phyloP scores from a whole-genome alignment of 148 eudicot species.

The Vaccinium vitisidaea region DNA sequence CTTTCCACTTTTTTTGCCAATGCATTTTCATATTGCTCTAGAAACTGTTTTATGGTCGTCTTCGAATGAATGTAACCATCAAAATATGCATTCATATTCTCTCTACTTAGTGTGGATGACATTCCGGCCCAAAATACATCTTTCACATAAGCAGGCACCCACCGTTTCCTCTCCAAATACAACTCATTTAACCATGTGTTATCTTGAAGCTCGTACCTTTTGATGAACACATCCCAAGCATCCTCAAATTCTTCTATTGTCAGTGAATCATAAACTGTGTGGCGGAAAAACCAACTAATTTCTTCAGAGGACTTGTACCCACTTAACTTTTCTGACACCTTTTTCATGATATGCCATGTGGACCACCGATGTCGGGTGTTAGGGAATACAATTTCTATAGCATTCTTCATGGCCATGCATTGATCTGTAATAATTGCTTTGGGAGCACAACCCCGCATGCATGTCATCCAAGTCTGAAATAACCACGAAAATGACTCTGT shows the following conservation, averaged over 20 bases:
- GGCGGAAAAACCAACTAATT: not conserved
- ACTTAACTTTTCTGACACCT: not conserved
- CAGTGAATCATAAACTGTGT: not conserved
- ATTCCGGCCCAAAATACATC: not conserved
- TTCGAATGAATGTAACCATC: too few relatives aligned
- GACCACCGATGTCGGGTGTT: not conserved
- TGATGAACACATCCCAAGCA: not conserved
- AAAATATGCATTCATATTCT: too few relatives aligned
- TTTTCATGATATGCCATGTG: not conserved
- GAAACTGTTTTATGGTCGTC: too few relatives aligned
- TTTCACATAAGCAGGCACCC: not conserved
- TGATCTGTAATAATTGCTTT: not conserved
- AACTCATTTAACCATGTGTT: not conserved
- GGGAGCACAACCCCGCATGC: too few relatives aligned
- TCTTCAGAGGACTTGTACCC: not conserved
- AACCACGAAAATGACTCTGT: too few relatives aligned
- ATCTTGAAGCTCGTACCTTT: not conserved
- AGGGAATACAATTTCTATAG: slow-evolving; percentile 47
- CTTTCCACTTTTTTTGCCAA: too few relatives aligned
- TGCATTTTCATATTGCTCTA: too few relatives aligned
- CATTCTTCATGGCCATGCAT: slow-evolving; percentile 37
- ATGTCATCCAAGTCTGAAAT: too few relatives aligned
- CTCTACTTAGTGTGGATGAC: too few relatives aligned
- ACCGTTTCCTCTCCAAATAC: not conserved
- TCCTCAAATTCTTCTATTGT: not conserved